phyloP scores from a whole-genome alignment of 73 alveolate genomes.

The Symbiodinium natans region DNA sequence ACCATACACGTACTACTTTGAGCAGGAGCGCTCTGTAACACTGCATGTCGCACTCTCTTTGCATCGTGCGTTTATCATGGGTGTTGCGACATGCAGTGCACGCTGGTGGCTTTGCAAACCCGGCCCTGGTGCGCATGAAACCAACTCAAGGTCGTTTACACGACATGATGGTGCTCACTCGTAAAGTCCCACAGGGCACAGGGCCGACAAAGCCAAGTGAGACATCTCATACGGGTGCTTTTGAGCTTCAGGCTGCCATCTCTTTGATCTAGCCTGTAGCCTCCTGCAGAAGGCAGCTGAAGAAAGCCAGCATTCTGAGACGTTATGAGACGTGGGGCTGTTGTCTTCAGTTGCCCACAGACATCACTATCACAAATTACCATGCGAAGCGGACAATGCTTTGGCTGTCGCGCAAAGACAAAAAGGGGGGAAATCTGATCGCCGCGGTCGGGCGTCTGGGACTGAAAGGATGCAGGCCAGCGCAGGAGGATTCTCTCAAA shows the following conservation, averaged over 20 bases:
- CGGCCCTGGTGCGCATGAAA: not conserved
- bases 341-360: not conserved
- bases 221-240: not conserved
- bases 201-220: not conserved
- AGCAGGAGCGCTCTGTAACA: not conserved
- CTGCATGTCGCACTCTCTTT: not conserved
- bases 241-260: conserved; percentile 3
- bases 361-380: not conserved
- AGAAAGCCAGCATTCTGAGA: not conserved
- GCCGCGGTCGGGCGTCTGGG: conserved; percentile 10
- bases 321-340: too few relatives aligned
- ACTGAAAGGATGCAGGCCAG: not conserved
- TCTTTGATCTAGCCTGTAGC: conserved; percentile 14
- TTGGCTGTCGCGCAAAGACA: conserved; percentile 15
- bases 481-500: too few relatives aligned
- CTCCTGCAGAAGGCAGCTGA: not conserved
- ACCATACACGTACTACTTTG: not conserved
- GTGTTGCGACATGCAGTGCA: not conserved
- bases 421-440: not conserved
- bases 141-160: not conserved
- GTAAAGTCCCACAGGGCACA: not conserved
- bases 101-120: not conserved
- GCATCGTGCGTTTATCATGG: not conserved
- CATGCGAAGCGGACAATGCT: conserved; percentile 10
- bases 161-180: too few relatives aligned